phyloP scores from a whole-genome alignment of 1,284 basidiomycete species.

The Moesziomyces aphidis region DNA sequence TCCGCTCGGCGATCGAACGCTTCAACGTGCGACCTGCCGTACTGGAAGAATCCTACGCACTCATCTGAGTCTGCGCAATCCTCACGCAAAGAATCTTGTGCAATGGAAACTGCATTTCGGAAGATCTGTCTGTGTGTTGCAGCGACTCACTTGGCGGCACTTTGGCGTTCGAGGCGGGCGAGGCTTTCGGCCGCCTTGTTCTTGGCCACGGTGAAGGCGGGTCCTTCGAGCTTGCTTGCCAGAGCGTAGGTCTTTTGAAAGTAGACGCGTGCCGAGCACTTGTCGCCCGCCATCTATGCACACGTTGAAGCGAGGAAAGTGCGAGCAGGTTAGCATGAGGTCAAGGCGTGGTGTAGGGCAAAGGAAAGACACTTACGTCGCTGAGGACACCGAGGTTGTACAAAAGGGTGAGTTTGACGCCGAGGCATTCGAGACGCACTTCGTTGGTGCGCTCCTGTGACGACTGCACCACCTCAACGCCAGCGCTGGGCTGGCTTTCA shows the following conservation, averaged over 20 bases:
- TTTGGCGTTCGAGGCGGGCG: constrained; percentile 35
- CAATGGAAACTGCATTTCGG: neutral
- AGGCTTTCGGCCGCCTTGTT: constrained; percentile 36
- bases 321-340: neutral
- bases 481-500: constrained; percentile 11
- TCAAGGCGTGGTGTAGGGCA: too few relatives aligned
- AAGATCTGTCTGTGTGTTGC: neutral
- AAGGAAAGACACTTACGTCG: constrained; percentile 27
- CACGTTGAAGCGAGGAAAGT: neutral
- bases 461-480: constrained; percentile 30
- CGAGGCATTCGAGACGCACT: constrained; percentile 56
- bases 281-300: constrained; percentile 41
- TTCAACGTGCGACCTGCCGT: constrained; percentile 51
- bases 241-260: constrained; percentile 51
- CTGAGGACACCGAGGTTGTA: constrained; percentile 61
- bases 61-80: constrained; percentile 17
- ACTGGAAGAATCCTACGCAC: constrained; percentile 49
- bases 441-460: constrained; percentile 45
- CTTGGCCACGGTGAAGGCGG: constrained; percentile 24
- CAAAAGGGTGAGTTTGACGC: constrained; percentile 61
- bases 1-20: constrained; percentile 34
- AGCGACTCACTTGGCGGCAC: constrained; percentile 10
- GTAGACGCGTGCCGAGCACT: constrained; percentile 48
- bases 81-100: neutral
- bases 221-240: constrained; percentile 28